Conservation (phyloP, 805 yeast genomes). For the Tetrapisispora fleetii region DNA sequence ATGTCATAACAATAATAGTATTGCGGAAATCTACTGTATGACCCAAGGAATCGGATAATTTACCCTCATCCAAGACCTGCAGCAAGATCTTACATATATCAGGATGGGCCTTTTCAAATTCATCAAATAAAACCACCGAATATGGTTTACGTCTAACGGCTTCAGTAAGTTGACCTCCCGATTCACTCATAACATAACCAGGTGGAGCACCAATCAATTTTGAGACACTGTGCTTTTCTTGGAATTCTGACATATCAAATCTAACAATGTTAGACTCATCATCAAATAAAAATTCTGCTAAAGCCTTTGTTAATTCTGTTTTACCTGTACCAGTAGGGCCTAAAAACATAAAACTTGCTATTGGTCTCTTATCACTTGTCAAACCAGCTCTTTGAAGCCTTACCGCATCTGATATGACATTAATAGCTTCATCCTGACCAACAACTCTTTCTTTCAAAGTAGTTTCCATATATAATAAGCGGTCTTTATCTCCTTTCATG, state of each 20-base stretch:
- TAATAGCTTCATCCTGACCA: slow-evolving; percentile 93
- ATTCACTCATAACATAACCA: slow-evolving; percentile 91
- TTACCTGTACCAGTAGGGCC: slow-evolving; percentile 99
- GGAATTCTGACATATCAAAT: slow-evolving; percentile 97
- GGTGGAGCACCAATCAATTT: slow-evolving; percentile 97
- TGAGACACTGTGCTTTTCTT: slow-evolving; percentile 85
- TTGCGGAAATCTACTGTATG: slow-evolving; percentile 89
- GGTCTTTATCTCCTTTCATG: slow-evolving; percentile 90
- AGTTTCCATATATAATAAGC: slow-evolving; percentile 77
- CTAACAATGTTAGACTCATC: slow-evolving; percentile 79
- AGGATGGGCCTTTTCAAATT: slow-evolving; percentile 93
- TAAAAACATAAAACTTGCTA: slow-evolving; percentile 90
- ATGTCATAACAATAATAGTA: slow-evolving; percentile 92
- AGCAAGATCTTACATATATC: slow-evolving; percentile 84
- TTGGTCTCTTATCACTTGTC: slow-evolving; percentile 88
- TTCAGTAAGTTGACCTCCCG: slow-evolving; percentile 91
- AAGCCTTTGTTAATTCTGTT: slow-evolving; percentile 86
- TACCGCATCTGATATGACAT: slow-evolving; percentile 85
- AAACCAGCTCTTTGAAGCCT: slow-evolving; percentile 94
- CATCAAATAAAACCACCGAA: slow-evolving; percentile 86
- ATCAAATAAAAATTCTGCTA: slow-evolving; percentile 87
- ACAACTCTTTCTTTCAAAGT: slow-evolving; percentile 69
- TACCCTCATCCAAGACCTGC: slow-evolving; percentile 93
- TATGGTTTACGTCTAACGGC: slow-evolving; percentile 94
- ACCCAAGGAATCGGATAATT: slow-evolving; percentile 90